phyloP scores from a whole-genome alignment of 805 yeast genomes.

The Zygosaccharomyces siamensis region DNA sequence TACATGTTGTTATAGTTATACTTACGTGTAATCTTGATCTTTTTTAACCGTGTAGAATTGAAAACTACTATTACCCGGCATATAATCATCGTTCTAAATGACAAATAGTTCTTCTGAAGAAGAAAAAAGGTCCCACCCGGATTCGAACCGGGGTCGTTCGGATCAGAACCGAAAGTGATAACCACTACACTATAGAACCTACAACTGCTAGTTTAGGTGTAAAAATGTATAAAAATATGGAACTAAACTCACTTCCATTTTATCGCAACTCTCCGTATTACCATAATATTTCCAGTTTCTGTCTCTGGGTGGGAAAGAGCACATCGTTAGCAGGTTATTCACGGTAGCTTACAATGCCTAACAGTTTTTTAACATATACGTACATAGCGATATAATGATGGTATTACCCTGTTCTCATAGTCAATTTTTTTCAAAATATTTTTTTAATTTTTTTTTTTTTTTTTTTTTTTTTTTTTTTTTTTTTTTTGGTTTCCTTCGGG shows the following conservation, averaged over 20 bases:
- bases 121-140: slow-evolving; percentile 67
- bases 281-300: too few species aligned
- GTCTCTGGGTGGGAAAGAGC: too few species aligned
- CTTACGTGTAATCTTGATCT: slow-evolving; percentile 1
- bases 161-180: slow-evolving; percentile 59
- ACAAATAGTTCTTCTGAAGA: background rate
- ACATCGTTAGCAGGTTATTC: too few species aligned
- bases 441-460: background rate
- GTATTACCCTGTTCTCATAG: background rate
- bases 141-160: slow-evolving; percentile 79
- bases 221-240: too few species aligned
- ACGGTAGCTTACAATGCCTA: too few species aligned
- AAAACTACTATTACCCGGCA: background rate
- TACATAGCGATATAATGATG: background rate
- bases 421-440: background rate
- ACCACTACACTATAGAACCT: slow-evolving; percentile 55
- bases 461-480: background rate
- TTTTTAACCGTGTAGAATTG: background rate
- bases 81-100: background rate
- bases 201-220: too few species aligned
- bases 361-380: too few species aligned
- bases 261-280: too few species aligned
- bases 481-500: background rate
- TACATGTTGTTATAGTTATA: background rate
- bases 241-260: too few species aligned